Evolutionary conservation across 768 basidiomycete species (phyloP).

Genomic region (Hericium alpestre): DNA sequence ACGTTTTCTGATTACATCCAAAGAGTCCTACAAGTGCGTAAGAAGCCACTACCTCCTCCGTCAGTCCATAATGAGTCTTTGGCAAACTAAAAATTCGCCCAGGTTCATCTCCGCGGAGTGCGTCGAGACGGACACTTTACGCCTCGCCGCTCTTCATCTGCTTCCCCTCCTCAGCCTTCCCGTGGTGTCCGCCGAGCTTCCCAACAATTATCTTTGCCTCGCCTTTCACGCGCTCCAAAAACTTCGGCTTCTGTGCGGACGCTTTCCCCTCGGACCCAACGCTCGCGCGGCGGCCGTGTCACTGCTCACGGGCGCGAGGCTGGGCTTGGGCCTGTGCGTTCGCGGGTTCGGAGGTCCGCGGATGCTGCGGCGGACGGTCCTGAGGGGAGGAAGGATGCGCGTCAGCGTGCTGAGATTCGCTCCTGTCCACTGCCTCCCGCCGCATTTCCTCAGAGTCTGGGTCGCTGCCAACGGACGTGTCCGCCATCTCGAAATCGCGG

Average conservation of each 20-base stretch:
- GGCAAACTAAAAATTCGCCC: too few relatives aligned
- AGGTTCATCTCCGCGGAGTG: too few relatives aligned
- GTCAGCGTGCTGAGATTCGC: not conserved
- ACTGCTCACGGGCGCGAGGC: not conserved
- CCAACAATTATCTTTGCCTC: constrained; percentile 2
- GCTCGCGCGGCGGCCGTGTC: not conserved
- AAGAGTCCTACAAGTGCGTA: not conserved
- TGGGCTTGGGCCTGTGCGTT: not conserved
- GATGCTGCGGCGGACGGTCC: not conserved
- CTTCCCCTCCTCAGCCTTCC: constrained; percentile 4
- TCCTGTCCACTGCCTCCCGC: too few relatives aligned
- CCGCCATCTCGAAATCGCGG: too few relatives aligned
- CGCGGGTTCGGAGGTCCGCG: not conserved
- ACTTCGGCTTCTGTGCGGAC: not conserved
- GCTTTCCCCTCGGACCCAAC: not conserved
- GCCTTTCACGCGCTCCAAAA: constrained; percentile 3
- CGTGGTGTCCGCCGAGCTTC: constrained; percentile 1
- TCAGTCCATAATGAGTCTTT: too few relatives aligned
- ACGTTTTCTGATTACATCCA: not conserved
- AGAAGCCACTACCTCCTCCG: too few relatives aligned
- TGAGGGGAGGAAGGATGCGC: not conserved
- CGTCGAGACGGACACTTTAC: not conserved
- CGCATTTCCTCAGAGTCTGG: too few relatives aligned
- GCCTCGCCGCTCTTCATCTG: not conserved
- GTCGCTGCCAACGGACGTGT: too few relatives aligned